A percentile compares a stretch with the other conserved stretches of the same genome.
Conservation (phyloP, 169 alveolate genomes). For the Plasmodium relictum region DNA sequence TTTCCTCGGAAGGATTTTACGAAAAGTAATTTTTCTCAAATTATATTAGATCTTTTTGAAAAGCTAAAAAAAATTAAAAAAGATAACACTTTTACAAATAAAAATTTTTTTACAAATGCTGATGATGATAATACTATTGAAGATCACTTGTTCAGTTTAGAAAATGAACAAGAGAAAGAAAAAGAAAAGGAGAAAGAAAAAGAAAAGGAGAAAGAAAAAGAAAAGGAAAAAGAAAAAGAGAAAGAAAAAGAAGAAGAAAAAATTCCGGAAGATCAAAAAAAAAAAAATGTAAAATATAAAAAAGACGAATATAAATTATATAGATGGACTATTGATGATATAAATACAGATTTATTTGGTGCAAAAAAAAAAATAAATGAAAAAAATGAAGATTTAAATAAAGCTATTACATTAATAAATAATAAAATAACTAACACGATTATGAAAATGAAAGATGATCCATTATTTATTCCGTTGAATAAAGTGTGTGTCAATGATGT, state of each 20-base stretch:
- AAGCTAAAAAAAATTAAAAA: slow-evolving; percentile 73
- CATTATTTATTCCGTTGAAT: slow-evolving; percentile 58
- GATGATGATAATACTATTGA: slow-evolving; percentile 53
- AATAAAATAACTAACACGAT: slow-evolving; percentile 41
- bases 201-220: slow-evolving; percentile 76
- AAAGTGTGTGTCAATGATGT: slow-evolving; percentile 73
- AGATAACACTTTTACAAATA: slow-evolving; percentile 19
- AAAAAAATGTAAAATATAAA: slow-evolving; percentile 64
- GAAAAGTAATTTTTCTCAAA: slow-evolving; percentile 43
- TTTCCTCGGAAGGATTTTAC: slow-evolving; percentile 58
- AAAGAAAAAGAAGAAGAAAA: slow-evolving; percentile 78
- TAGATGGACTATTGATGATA: slow-evolving; percentile 11
- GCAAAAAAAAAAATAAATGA: neutral
- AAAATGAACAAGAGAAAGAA: slow-evolving; percentile 77
- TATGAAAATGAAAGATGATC: slow-evolving; percentile 20
- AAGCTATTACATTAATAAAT: slow-evolving; percentile 10
- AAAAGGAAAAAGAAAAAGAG: slow-evolving; percentile 68
- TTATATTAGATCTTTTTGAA: slow-evolving; percentile 57
- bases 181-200: slow-evolving; percentile 74
- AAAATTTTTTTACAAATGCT: neutral
- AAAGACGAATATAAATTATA: slow-evolving; percentile 76
- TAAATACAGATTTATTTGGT: slow-evolving; percentile 34
- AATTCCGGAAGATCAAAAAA: slow-evolving; percentile 67
- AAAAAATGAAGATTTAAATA: slow-evolving; percentile 1
- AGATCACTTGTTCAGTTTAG: slow-evolving; percentile 62